Percentiles rank a stretch among this genome's conserved stretches.
Evolutionary conservation across 192 early-diverging fungal species (phyloP).

Genomic region (Pilobolus umbonatus): DNA sequence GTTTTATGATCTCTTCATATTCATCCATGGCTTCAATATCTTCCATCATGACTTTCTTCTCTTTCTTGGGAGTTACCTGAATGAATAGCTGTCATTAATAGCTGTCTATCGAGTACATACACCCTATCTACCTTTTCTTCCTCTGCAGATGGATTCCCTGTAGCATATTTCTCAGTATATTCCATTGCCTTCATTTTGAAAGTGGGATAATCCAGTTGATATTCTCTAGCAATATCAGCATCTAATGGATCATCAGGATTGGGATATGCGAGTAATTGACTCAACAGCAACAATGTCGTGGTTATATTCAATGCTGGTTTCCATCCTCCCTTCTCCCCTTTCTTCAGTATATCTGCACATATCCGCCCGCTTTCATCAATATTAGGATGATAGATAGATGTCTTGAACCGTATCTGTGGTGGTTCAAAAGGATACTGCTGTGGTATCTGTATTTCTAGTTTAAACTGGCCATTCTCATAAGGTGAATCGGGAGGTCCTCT

Average conservation of each 20-base stretch:
- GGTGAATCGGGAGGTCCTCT: constrained; percentile 63
- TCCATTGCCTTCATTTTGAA: constrained; percentile 44
- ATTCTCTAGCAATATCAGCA: constrained; percentile 60
- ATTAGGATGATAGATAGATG: constrained; percentile 79
- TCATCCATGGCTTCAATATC: too few relatives aligned
- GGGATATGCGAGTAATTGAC: constrained; percentile 53
- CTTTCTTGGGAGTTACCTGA: too few relatives aligned
- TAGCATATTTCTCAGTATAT: constrained; percentile 37
- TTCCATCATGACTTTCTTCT: too few relatives aligned
- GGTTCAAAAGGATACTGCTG: constrained; percentile 68
- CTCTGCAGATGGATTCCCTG: neutral
- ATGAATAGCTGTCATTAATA: too few relatives aligned
- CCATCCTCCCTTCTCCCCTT: constrained; percentile 60
- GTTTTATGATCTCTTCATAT: too few relatives aligned
- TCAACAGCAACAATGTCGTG: constrained; percentile 55
- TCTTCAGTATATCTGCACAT: constrained; percentile 64
- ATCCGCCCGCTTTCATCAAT: constrained; percentile 76
- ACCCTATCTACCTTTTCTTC: neutral
- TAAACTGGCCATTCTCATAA: constrained; percentile 59
- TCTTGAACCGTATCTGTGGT: constrained; percentile 63
- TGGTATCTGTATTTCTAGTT: constrained; percentile 56
- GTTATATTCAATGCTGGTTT: constrained; percentile 60
- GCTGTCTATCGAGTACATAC: too few relatives aligned
- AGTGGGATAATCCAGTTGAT: constrained; percentile 35
- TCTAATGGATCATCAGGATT: constrained; percentile 75